Conservation (phyloP, 441 rosid species). For the Isatis lusitanica region DNA sequence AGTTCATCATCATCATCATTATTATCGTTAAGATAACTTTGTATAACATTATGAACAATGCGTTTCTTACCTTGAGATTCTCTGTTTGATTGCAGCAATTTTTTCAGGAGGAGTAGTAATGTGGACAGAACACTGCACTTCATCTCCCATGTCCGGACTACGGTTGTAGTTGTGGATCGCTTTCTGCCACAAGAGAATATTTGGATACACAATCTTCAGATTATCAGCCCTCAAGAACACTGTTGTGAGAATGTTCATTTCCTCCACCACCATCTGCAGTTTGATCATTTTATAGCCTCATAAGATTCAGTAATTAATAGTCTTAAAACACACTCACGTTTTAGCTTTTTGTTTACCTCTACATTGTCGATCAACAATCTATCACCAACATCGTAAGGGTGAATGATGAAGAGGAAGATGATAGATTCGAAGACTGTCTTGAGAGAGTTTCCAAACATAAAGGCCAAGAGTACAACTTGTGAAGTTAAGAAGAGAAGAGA, state of each 20-base stretch:
- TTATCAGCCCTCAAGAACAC: constrained; percentile 74
- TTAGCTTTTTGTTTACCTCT: constrained; percentile 47
- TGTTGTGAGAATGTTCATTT: constrained; percentile 85
- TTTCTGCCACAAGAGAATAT: constrained; percentile 61
- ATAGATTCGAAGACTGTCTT: constrained; percentile 75
- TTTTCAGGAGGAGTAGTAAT: constrained; percentile 71
- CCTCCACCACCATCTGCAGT: constrained; percentile 74
- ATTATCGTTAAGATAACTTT: neutral
- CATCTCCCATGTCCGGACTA: constrained; percentile 91
- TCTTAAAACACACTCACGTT: neutral
- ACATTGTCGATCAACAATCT: constrained; percentile 68
- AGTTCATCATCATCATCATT: neutral
- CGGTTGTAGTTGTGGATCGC: constrained; percentile 70
- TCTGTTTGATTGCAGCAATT: constrained; percentile 53
- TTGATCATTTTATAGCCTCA: neutral
- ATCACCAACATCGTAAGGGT: constrained; percentile 89
- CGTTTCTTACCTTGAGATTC: constrained; percentile 46
- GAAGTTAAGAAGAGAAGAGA: constrained; percentile 60
- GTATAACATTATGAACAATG: neutral
- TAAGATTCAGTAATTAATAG: neutral
- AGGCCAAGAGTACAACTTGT: constrained; percentile 71
- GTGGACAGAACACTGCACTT: constrained; percentile 61
- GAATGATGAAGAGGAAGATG: constrained; percentile 76
- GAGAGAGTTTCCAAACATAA: constrained; percentile 81
- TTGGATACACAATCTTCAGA: constrained; percentile 57